Conservation (phyloP, 2,329 filamentous ascomycete species). For the Aspergillus tubingensis region DNA sequence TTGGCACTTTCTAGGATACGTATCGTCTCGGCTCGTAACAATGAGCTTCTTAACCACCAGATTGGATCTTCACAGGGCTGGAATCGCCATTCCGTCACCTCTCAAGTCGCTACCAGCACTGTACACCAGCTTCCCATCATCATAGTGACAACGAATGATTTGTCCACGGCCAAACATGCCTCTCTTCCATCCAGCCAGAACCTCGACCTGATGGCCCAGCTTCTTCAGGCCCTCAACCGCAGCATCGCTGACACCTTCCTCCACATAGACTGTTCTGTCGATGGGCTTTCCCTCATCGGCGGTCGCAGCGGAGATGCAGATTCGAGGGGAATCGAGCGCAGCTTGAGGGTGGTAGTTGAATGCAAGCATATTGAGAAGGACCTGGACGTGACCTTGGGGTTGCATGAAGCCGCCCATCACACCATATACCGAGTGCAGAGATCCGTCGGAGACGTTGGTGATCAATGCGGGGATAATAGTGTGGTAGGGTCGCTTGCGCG, state of each 20-base stretch:
- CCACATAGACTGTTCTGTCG: conserved; percentile 71
- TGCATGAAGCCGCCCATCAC: conserved; percentile 99
- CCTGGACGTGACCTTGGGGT: conserved; percentile 93
- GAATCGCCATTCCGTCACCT: conserved; percentile 75
- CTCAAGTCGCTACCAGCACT: conserved; percentile 86
- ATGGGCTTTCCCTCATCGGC: conserved; percentile 60
- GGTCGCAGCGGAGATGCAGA: conserved; percentile 79
- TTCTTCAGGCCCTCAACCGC: conserved; percentile 66
- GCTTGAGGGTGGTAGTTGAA: conserved; percentile 82
- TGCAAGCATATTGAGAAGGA: conserved; percentile 83
- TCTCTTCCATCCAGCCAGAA: conserved; percentile 67
- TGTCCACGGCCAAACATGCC: conserved; percentile 82
- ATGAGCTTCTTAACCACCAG: background rate
- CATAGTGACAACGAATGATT: conserved; percentile 75
- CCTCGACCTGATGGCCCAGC: conserved; percentile 72
- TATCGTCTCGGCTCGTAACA: background rate
- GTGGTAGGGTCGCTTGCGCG: conserved; percentile 88
- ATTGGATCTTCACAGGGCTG: conserved; percentile 29
- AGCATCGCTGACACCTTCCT: conserved; percentile 74
- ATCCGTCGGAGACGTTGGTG: conserved; percentile 72
- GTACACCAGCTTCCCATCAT: conserved; percentile 75
- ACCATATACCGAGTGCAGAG: conserved; percentile 82
- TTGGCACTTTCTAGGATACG: background rate
- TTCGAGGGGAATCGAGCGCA: conserved; percentile 84
- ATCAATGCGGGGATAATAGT: conserved; percentile 95